A percentile compares a stretch with the other conserved stretches of the same genome.
Conservation (phyloP, 495 filamentous ascomycete genomes). For the Paragyromitra xinjiangensis region DNA sequence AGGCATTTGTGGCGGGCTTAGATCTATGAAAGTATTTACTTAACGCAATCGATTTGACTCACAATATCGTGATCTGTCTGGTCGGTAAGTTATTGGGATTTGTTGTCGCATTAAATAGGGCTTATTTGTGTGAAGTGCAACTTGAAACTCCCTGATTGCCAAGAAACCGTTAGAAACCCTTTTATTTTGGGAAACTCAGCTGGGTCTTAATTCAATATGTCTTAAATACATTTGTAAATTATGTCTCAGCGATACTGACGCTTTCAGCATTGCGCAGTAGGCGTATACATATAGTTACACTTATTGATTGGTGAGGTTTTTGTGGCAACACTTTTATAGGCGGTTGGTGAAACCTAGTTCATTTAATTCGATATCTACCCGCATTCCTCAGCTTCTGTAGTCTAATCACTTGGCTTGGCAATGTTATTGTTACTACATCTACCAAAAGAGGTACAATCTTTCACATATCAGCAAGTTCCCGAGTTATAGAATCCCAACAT, state of each 20-base stretch:
- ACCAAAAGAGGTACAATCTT: neutral
- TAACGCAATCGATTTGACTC: neutral
- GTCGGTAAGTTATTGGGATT: neutral
- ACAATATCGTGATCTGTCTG: neutral
- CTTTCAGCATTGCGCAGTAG: neutral
- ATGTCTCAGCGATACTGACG: neutral
- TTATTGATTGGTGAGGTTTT: constrained; percentile 10
- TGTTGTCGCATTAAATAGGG: neutral
- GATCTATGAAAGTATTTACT: neutral
- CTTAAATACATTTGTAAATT: neutral
- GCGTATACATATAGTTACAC: neutral
- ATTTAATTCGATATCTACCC: constrained; percentile 3
- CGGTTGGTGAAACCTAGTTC: constrained; percentile 9
- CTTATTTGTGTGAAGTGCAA: neutral
- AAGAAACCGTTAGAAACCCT: neutral
- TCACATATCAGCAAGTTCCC: neutral
- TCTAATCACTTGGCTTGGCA: neutral
- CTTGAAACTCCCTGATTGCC: neutral
- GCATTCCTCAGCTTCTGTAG: constrained; percentile 5
- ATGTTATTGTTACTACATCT: neutral
- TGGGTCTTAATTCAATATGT: neutral
- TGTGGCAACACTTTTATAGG: neutral
- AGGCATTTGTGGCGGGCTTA: constrained; percentile 8
- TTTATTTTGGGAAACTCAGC: constrained; percentile 8
- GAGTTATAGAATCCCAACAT: neutral